Evolutionary conservation across 352 stramenopile genomes (phyloP).

Genomic region (Sclerospora graminicola): DNA sequence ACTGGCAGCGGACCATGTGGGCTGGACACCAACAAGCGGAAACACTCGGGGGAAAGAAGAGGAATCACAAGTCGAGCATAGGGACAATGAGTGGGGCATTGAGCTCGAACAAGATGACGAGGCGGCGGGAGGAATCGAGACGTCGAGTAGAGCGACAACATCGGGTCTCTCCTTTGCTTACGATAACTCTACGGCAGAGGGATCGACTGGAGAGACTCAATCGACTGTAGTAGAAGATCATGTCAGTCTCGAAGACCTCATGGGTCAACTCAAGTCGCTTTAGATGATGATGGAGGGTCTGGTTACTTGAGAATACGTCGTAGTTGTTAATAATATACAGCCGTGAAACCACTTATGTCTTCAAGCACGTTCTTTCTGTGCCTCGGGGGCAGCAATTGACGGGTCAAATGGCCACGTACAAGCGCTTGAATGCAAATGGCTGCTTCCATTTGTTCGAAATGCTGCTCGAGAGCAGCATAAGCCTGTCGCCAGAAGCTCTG

Average conservation of each 20-base stretch:
- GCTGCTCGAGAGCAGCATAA: too few species aligned
- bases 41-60: conserved; percentile 35
- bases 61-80: conserved; percentile 42
- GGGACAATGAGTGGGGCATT: conserved; percentile 86
- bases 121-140: too few species aligned
- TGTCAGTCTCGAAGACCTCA: conserved; percentile 68
- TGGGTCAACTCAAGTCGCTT: conserved; percentile 68
- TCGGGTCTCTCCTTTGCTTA: conserved; percentile 59
- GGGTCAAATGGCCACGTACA: too few species aligned
- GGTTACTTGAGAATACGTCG: too few species aligned
- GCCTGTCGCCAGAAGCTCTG: too few species aligned
- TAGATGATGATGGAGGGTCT: too few species aligned
- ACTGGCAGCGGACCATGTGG: conserved; percentile 22
- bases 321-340: too few species aligned
- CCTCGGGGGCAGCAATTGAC: too few species aligned
- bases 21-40: conserved; percentile 70
- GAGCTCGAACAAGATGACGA: conserved; percentile 38
- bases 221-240: conserved; percentile 19
- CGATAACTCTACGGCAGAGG: conserved; percentile 21
- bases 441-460: too few species aligned
- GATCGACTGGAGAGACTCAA: conserved; percentile 12
- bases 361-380: too few species aligned
- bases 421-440: too few species aligned
- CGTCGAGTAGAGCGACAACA: conserved; percentile 4
- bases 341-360: too few species aligned